phyloP scores from a whole-genome alignment of 2,329 filamentous ascomycete species.

The Pezicula radicicola region DNA sequence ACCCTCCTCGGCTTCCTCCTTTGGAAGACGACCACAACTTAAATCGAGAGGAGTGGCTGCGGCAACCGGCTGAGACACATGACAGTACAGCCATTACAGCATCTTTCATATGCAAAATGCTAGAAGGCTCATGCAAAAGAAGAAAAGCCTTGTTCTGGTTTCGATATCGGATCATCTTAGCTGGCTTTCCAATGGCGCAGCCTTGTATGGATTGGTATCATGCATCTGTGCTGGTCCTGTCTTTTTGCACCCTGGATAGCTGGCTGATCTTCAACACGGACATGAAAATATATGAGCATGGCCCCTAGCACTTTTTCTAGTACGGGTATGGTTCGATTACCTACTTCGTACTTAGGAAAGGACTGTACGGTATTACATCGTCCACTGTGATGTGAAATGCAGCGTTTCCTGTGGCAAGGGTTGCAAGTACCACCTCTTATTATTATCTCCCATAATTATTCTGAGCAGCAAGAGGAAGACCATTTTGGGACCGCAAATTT shows the following conservation, averaged over 20 bases:
- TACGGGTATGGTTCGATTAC: neutral
- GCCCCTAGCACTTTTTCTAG: neutral
- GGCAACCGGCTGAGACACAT: neutral
- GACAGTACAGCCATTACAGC: neutral
- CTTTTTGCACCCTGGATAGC: neutral
- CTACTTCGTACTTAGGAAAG: too few species aligned
- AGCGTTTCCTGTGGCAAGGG: conserved; percentile 9
- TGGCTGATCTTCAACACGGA: neutral
- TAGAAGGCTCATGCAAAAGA: neutral
- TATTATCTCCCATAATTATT: neutral
- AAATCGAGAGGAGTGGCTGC: neutral
- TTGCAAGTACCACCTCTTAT: conserved; percentile 22
- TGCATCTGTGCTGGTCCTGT: neutral
- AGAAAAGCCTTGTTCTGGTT: neutral
- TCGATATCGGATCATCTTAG: neutral
- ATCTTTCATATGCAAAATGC: too few species aligned
- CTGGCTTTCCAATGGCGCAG: neutral
- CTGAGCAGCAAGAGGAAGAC: conserved; percentile 1
- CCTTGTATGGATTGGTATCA: neutral
- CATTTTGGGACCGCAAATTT: neutral
- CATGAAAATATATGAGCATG: neutral
- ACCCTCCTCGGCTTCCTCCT: neutral
- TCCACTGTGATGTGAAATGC: conserved; percentile 3
- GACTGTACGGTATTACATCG: too few species aligned
- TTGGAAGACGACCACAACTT: neutral